These are phyloP conservation scores for Tuber calosporum DNA, from an alignment of 495 filamentous ascomycete genomes.

Conservation along the genomic window DNA sequence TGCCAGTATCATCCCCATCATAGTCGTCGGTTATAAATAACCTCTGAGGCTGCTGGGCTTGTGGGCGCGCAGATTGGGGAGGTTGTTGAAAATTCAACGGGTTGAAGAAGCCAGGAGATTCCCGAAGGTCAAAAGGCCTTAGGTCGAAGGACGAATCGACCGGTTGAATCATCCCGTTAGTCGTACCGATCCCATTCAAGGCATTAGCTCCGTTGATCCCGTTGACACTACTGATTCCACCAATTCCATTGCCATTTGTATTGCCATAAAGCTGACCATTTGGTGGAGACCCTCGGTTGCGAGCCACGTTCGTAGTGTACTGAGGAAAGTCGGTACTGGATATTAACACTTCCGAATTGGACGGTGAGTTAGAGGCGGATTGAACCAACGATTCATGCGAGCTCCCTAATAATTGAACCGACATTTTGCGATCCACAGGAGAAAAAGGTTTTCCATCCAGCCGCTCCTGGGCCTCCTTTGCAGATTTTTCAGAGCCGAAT, in stretches of 20 bases:
- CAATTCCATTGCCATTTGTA: neutral
- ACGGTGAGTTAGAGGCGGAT: constrained; percentile 23
- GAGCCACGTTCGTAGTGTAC: neutral
- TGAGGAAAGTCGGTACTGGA: neutral
- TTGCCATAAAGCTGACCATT: neutral
- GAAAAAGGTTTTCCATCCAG: constrained; percentile 33
- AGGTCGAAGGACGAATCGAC: constrained; percentile 21
- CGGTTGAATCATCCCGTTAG: constrained; percentile 22
- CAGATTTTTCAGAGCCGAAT: constrained; percentile 32
- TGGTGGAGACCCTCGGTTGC: neutral
- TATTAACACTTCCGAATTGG: constrained; percentile 16
- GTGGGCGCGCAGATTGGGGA: constrained; percentile 6
- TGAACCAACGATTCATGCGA: neutral
- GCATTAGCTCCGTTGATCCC: constrained; percentile 21
- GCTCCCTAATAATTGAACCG: constrained; percentile 23
- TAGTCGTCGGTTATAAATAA: constrained; percentile 22
- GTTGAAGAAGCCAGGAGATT: neutral
- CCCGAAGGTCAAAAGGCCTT: neutral
- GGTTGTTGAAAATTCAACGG: constrained; percentile 1
- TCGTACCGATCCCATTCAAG: constrained; percentile 20
- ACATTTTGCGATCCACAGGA: constrained; percentile 23
- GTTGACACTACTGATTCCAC: constrained; percentile 10
- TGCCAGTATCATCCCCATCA: constrained; percentile 30
- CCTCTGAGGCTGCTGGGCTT: constrained; percentile 26
- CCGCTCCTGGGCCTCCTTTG: constrained; percentile 31